Base-by-base conservation (phyloP, 495 filamentous ascomycete species). In the Thermothielavioides terrestris region DNA sequence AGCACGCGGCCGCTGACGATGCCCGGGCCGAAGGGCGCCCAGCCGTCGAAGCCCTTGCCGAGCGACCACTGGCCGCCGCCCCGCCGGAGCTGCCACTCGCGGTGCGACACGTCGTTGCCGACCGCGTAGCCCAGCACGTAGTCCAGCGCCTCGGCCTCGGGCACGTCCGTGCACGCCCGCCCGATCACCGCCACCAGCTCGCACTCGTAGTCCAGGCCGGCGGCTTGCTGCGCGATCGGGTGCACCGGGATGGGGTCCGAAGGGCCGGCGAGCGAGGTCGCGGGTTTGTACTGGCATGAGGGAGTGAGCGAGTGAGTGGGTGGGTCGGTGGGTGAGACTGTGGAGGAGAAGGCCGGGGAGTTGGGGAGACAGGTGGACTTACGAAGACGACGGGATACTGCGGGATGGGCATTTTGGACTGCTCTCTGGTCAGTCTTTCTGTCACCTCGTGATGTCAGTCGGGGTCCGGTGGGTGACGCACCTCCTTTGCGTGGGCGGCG, bases 11-110 rank as follows among this genome's bases (percentile, higher is more conserved):
- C 68, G 30, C 77, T 80, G 18, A 89, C 85, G 55, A 92, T 88
- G 0, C 84, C 87, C 12, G 88, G 88, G 2, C 88, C 88, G 56
- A 78, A 85, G 0, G 88, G 88, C n/a, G 86, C 88, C 87, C 86
- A 92, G 37, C 85, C 84, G 68, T 94, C 88, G 58, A 89, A 92
- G 3, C 86, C 83, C 64, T 94, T 94, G 1, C 88, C 88, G 4
- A 90, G 55, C 0, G 72, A 73, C 88, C 88, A 94, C 66, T 92
- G 88, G 0, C 86, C 81, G 12, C 87, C 84, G 17, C 86, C 88
- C 28, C 77, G 77, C 59, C 82, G 79, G 46, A 92, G 65, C 64
- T 94, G 88, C 84, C 85, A 89, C 46, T 88, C 85, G 21, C 88
- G 81, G 63, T 91, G 87, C 11, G 83, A 87, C 26, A 94, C 73